Conservation (phyloP, 2,329 filamentous ascomycete genomes). For the Penicillium paneum region DNA sequence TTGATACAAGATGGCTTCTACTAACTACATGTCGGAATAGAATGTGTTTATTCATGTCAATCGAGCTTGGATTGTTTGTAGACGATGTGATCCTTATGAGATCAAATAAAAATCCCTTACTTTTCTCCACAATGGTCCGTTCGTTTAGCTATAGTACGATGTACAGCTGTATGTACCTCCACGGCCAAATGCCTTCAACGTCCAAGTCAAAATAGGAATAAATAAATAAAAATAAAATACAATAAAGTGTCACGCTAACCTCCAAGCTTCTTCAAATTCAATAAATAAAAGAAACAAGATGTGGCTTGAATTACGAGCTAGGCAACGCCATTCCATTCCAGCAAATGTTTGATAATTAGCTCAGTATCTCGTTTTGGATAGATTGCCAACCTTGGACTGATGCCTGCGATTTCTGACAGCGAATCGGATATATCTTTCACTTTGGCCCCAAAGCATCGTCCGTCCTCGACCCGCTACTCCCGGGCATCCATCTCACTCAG, state of each 20-base stretch:
- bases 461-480: neutral
- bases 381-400: neutral
- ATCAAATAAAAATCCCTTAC: neutral
- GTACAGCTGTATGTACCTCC: neutral
- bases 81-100: neutral
- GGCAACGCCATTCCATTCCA: neutral
- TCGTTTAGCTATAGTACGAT: neutral
- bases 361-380: neutral
- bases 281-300: neutral
- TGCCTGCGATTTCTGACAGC: neutral
- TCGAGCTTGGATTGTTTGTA: neutral
- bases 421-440: constrained; percentile 1
- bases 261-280: neutral
- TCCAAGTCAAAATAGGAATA: neutral
- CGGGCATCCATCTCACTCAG: neutral
- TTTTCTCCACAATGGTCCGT: neutral
- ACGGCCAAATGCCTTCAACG: neutral
- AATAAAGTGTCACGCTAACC: neutral
- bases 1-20: neutral
- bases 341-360: neutral
- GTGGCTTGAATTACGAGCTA: constrained; percentile 1
- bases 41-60: neutral
- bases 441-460: neutral
- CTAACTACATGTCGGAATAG: neutral
- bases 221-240: neutral